Evolutionary conservation across 345 rosid species (phyloP).

Genomic region (Citrus medica): DNA sequence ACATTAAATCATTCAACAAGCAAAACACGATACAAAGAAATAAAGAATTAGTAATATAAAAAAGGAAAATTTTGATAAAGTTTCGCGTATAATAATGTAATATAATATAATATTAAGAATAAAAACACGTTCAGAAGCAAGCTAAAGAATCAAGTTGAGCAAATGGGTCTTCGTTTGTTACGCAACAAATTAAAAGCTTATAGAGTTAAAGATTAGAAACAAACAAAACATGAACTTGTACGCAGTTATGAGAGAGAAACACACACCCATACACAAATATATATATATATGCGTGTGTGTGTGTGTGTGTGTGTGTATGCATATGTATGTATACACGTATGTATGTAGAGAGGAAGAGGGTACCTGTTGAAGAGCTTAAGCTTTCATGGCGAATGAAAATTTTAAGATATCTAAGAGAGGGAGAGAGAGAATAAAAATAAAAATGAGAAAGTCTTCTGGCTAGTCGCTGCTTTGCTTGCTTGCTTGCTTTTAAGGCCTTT

Average conservation of each 20-base stretch:
- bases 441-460: not conserved
- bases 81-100: not conserved
- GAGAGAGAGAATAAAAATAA: not conserved
- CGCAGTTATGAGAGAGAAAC: conserved; percentile 3
- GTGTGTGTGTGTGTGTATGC: not conserved
- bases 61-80: conserved; percentile 8
- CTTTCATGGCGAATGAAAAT: conserved; percentile 26
- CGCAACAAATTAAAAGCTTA: conserved; percentile 26
- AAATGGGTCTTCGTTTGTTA: conserved; percentile 30
- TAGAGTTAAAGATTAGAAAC: conserved; percentile 17
- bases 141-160: conserved; percentile 20
- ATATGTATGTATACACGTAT: not conserved
- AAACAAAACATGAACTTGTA: conserved; percentile 31
- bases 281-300: too few species aligned
- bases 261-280: not conserved
- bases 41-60: not conserved
- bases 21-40: conserved; percentile 2
- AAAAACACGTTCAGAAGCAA: conserved; percentile 28
- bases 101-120: not conserved
- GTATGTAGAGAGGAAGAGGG: conserved; percentile 1
- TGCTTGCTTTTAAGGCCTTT: not conserved
- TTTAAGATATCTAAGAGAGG: not conserved
- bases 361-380: conserved; percentile 28
- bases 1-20: conserved; percentile 20
- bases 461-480: not conserved